Evolutionary conservation across 2,329 filamentous ascomycete genomes (phyloP), one percentile per base, ranked within the genome.

Genomic region (Aspergillus piperis): DNA sequence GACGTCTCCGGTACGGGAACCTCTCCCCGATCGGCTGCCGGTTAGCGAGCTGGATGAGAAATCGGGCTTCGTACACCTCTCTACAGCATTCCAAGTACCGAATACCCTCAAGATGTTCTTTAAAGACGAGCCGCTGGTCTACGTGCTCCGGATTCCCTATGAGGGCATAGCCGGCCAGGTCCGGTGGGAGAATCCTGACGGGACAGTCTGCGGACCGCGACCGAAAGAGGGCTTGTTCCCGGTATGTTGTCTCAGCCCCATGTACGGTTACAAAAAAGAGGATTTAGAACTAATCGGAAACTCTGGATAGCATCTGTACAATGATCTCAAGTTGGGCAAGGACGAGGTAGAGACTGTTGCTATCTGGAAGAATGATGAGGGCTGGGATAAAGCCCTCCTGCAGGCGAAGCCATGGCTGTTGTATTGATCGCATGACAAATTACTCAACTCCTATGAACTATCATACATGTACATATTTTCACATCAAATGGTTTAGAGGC

Each of bases 61-160:
- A 21, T 75, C 72, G 6, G 73, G 71, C 42, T 78, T 77, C 51
- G 71, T 78, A 53, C 76, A 78, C 59, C 71, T 78, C 7, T 78
- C 76, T 0, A 75, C 68, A 21, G 71, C 75, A 19, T 64, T 69
- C 5, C 76, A 78, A 52, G 68, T 78, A 8, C 70, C 73, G n/a
- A 74, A 73, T 44, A 78, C 76, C 0, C 58, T 78, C 41, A 75
- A 74, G 23, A 54, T 64, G 32, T 78, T 78, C 59, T 78, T 77
- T 62, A 68, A 71, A 6, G 68, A 75, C 13, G 73, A 77, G 41
- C 73, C 73, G 3, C 54, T 73, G 7, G 73, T 77, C 3, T 77
- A 76, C 56, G 64, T 78, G 3, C 63, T 77, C 36, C 73, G 74
- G 17, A 75, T 78, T 49, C 68, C 70, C 11, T 77, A 75, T 60